A percentile compares a stretch with the other conserved stretches of the same genome.
phyloP scores from a whole-genome alignment of 129 eudicot species.

The Flaveria linearis region DNA sequence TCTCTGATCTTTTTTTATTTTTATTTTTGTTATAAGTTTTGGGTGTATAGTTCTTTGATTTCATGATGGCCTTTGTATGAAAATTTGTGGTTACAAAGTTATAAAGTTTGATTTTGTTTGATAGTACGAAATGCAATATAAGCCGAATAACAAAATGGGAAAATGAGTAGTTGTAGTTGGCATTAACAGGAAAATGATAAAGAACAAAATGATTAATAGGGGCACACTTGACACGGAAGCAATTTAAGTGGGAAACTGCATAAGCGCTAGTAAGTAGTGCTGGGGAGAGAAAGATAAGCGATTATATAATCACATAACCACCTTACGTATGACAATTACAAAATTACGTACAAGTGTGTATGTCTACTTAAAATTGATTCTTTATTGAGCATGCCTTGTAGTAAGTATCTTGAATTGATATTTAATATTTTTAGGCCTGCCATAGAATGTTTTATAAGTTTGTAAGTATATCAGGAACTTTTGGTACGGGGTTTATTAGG shows the following conservation, averaged over 20 bases:
- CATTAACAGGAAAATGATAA: not conserved
- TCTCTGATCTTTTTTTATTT: too few species aligned
- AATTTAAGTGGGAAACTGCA: not conserved
- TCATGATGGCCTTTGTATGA: not conserved
- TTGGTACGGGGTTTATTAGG: not conserved
- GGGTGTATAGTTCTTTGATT: too few species aligned
- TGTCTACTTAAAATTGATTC: not conserved
- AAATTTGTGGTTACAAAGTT: not conserved
- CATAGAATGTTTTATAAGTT: not conserved
- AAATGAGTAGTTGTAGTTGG: not conserved
- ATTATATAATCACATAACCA: not conserved
- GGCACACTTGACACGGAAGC: not conserved
- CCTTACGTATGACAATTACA: not conserved
- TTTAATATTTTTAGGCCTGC: not conserved
- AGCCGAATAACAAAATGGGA: not conserved
- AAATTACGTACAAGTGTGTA: not conserved
- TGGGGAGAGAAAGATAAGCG: not conserved
- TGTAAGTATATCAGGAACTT: not conserved
- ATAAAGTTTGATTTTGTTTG: not conserved
- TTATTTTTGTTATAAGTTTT: too few species aligned
- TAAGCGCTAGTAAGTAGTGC: not conserved
- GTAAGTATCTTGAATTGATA: not conserved
- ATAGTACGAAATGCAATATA: constrained; percentile 4
- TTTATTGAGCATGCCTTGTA: not conserved
- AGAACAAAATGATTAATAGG: not conserved